Base-by-base conservation (phyloP, 2,329 filamentous ascomycete genomes). In the Alternaria alternata region DNA sequence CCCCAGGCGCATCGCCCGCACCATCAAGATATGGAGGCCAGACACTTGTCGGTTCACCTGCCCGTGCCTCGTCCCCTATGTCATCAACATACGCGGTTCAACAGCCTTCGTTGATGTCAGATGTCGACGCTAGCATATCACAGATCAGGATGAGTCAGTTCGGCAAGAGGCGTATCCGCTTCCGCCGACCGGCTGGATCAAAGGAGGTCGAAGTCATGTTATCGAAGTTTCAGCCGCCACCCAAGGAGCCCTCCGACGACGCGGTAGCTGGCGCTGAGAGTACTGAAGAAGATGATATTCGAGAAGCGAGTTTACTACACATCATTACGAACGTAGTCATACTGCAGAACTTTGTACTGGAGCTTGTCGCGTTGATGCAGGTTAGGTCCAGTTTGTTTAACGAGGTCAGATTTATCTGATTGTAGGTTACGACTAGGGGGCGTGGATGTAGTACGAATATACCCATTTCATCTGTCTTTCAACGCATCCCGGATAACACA, bases 281-380 rank as follows among this genome's bases (percentile, higher is more conserved):
- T 43, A 57, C 63, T 36, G 66, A 59, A 34, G 69, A 69, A 24
- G 73, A 77, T 9, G 69, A 74, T 51, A 64, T 74, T n/a, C 73
- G 71, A 55, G 77, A 81, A 53, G 82, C 81, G 14, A 83, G 79
- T 63, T 65, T 84, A 30, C 73, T 82, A 56, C 82, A 84, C 65
- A 78, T 85, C 30, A 72, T 84, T 34, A 84, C 82, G 9, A 85
- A 85, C 61, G 79, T 82, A 41, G 81, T 84, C 6, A 76, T 85
- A 9, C 61, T 85, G 64, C 83, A 84, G 66, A 81, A 84, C 61
- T 85, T 85, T 63, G 75, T 83, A 20, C 67, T 84, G 49, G 83
- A 85, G 69, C 59, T 85, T 12, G 78, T 81, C 11, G 82, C 82
- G 5, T 72, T 84, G 54, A 66, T 84, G 70, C 82, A 84, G 64